Evolutionary conservation across 345 rosid species (phyloP), one percentile per base, ranked within the genome.

Genomic region (Eutrema yunnanense): DNA sequence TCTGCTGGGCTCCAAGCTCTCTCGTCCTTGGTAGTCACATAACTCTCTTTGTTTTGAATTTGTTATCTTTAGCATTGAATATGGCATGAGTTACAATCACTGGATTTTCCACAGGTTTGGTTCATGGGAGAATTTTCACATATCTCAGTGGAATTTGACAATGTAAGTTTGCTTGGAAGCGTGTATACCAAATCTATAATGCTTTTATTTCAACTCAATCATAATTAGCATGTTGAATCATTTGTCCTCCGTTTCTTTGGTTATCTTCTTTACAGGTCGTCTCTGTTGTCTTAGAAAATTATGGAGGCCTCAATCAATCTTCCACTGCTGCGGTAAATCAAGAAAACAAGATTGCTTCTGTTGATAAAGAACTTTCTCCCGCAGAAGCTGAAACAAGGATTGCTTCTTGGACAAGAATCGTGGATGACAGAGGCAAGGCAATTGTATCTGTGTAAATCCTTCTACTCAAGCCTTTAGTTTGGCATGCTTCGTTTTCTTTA

Each of bases 101-200:
- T 51, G 7, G 11, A 34, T 59, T 42, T 40, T 49, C 6, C 16
- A 12, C 81, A 85, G 95, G 84, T 86, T 69, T 86, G 95, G 92
- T 86, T 85, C 81, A 89, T 89, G 92, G 92, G 91, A 42, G 88
- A 86, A 54, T 86, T 85, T 74, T 86, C 95, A 65, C 90, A 86
- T 71, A 82, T 85, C 68, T 81, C 90, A 49, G 78, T 83, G 13
- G 90, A 84, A 69, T 89, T 89, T 65, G 95, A 89, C 67, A 79
- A 80, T 81, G 92, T 86, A 77, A 84, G 88, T 77, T 67, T 68
- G 13, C 33, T 42, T 59, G 40, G 34, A 76, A 51, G 41, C 16
- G 27, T 50, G 54, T 67, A 3, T 46, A 65, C 2, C 10, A 58
- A 58, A 9, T 14, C 34, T 29, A n/a, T 11, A 33, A 33, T 19